Conservation (phyloP, 495 filamentous ascomycete species). For the Neurospora sp. region DNA sequence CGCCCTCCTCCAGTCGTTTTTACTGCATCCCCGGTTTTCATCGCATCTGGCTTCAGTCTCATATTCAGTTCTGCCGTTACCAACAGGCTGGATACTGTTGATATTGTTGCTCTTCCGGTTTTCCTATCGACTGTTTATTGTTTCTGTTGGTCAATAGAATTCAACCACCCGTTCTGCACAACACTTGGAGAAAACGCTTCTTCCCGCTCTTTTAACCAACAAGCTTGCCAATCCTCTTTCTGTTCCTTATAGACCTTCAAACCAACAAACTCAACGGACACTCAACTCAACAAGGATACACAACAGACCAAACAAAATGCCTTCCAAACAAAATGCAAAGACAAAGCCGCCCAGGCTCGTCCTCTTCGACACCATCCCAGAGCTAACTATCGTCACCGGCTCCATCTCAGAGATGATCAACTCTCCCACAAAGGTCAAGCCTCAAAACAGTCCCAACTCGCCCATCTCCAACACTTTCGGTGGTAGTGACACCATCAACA, state of each 20-base stretch:
- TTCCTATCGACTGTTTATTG: background rate
- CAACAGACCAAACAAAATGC: background rate
- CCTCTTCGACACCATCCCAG: background rate
- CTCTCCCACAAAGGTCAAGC: background rate
- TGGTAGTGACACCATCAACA: background rate
- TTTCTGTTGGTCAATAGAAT: background rate
- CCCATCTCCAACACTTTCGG: background rate
- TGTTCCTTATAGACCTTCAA: background rate
- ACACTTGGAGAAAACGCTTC: background rate
- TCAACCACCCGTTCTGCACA: background rate
- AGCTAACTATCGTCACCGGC: background rate
- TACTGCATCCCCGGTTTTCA: background rate
- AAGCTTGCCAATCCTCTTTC: background rate
- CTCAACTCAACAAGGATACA: background rate
- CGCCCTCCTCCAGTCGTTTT: background rate
- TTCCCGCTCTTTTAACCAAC: background rate
- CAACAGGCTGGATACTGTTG: background rate
- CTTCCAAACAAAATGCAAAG: background rate
- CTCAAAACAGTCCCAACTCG: background rate
- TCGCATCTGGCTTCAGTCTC: background rate
- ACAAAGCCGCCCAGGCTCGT: background rate
- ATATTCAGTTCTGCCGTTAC: background rate
- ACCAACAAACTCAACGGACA: background rate
- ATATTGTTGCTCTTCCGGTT: background rate
- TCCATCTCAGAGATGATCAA: background rate